Conservation (phyloP, 768 basidiomycete genomes). For the Boletus reticuloceps region DNA sequence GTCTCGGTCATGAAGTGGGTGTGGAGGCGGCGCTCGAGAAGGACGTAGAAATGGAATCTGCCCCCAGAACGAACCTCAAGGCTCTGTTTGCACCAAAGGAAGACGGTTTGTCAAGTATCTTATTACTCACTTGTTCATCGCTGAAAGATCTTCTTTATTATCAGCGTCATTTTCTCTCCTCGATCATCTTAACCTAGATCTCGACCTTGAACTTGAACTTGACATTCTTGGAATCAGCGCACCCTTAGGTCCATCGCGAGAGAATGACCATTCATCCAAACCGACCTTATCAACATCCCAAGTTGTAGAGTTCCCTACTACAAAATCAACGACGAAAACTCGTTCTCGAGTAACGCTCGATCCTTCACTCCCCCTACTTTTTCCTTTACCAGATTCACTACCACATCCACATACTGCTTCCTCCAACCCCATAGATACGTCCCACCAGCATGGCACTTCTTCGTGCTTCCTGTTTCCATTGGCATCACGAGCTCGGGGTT, state of each 20-base stretch:
- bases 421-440: slow-evolving; percentile 1
- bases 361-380: slow-evolving; percentile 58
- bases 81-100: slow-evolving; percentile 72
- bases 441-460: slow-evolving; percentile 17
- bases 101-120: slow-evolving; percentile 45
- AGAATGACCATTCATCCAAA: background rate
- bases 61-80: slow-evolving; percentile 47
- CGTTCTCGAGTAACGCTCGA: slow-evolving; percentile 40
- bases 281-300: slow-evolving; percentile 5
- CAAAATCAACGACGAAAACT: slow-evolving; percentile 2
- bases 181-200: slow-evolving; percentile 68
- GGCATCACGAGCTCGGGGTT: slow-evolving; percentile 46
- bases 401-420: slow-evolving; percentile 14
- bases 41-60: slow-evolving; percentile 15
- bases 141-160: background rate
- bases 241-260: slow-evolving; percentile 9
- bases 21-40: slow-evolving; percentile 3
- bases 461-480: slow-evolving; percentile 27
- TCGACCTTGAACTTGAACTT: slow-evolving; percentile 70
- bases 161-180: slow-evolving; percentile 73
- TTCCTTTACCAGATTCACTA: slow-evolving; percentile 43
- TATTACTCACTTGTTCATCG: background rate
- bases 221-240: slow-evolving; percentile 37
- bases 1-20: background rate
- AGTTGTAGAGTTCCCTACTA: background rate